These are phyloP conservation scores for Tetradesmus lagerheimii DNA, from an alignment of 139 green algal genomes.

Conservation along the genomic window DNA sequence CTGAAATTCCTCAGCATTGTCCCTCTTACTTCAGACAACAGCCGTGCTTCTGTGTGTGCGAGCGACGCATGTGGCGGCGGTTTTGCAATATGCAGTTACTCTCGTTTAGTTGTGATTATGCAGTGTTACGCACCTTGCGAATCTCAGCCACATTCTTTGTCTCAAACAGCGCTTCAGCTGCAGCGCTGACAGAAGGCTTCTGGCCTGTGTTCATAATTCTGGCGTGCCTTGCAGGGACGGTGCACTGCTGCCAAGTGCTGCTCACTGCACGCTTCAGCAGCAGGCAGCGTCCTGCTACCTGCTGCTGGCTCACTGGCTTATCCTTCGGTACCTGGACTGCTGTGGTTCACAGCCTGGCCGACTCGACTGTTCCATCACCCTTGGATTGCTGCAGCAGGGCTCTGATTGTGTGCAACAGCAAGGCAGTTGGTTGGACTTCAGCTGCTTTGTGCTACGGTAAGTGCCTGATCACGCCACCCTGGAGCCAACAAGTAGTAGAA, in stretches of 20 bases:
- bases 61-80: neutral
- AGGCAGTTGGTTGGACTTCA: neutral
- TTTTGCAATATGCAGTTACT: neutral
- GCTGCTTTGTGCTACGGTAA: neutral
- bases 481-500: too few relatives aligned
- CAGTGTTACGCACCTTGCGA: slow-evolving; percentile 61
- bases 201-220: slow-evolving; percentile 7
- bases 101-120: neutral
- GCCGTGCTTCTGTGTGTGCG: too few relatives aligned
- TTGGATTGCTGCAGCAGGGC: neutral
- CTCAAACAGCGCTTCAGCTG: slow-evolving; percentile 87
- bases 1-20: too few relatives aligned
- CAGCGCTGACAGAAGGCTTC: slow-evolving; percentile 26
- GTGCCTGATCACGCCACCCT: neutral
- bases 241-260: neutral
- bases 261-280: neutral
- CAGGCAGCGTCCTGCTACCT: neutral
- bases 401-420: neutral
- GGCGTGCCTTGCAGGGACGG: neutral
- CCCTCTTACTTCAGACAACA: too few relatives aligned
- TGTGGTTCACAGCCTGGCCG: neutral
- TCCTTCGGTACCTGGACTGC: neutral
- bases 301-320: neutral
- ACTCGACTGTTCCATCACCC: neutral
- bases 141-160: slow-evolving; percentile 87